Evolutionary conservation across 1,139 yeast species (phyloP).

Genomic region (Suhomyces yuchorum): DNA sequence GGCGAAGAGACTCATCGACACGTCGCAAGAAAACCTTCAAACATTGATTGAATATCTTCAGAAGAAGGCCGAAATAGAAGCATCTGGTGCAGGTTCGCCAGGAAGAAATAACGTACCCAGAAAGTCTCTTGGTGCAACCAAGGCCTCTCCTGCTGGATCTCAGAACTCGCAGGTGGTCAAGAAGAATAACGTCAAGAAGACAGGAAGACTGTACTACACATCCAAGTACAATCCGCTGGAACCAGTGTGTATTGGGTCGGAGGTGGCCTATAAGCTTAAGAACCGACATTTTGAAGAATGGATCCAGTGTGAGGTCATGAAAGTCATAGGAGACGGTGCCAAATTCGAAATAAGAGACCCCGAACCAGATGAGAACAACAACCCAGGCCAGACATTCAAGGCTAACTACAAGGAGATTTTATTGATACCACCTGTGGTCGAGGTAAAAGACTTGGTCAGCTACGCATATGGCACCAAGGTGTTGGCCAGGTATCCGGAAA

Average conservation of each 20-base stretch:
- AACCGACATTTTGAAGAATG: slow-evolving; percentile 80
- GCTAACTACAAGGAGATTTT: slow-evolving; percentile 82
- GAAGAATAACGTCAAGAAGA: slow-evolving; percentile 32
- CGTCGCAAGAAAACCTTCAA: slow-evolving; percentile 43
- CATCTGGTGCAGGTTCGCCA: slow-evolving; percentile 7
- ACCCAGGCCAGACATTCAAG: slow-evolving; percentile 84
- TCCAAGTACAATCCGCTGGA: slow-evolving; percentile 60
- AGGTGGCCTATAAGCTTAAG: slow-evolving; percentile 83
- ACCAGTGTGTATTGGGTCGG: slow-evolving; percentile 68
- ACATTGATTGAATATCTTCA: slow-evolving; percentile 33
- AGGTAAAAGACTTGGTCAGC: slow-evolving; percentile 47
- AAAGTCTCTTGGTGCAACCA: slow-evolving; percentile 14
- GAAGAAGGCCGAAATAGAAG: slow-evolving; percentile 11
- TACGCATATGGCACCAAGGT: slow-evolving; percentile 82
- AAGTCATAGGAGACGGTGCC: slow-evolving; percentile 73
- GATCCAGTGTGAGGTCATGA: slow-evolving; percentile 93
- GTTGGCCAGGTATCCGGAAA: slow-evolving; percentile 93
- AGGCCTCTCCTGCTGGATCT: slow-evolving; percentile 6
- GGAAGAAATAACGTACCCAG: slow-evolving; percentile 4
- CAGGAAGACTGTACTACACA: slow-evolving; percentile 44
- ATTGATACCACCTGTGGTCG: slow-evolving; percentile 60
- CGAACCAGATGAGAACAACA: slow-evolving; percentile 92
- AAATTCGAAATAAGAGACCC: slow-evolving; percentile 91
- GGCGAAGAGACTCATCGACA: slow-evolving; percentile 49
- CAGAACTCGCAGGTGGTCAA: slow-evolving; percentile 15